Conservation (phyloP, 768 basidiomycete species). For the Hygrophorus russula region DNA sequence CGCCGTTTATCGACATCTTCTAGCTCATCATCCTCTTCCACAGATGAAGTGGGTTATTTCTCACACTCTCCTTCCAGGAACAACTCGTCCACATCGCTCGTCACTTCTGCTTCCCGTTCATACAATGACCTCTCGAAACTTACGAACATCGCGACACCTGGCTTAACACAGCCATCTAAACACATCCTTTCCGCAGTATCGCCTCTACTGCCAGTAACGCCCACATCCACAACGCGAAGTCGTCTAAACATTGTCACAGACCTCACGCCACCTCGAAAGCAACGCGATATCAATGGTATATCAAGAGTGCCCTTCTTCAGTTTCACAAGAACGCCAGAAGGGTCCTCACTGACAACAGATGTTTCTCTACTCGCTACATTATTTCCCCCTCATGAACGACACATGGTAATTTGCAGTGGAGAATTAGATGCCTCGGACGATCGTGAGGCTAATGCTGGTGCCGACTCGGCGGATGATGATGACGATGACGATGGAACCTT, state of each 20-base stretch:
- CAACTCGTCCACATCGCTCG: slow-evolving; percentile 21
- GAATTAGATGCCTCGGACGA: slow-evolving; percentile 53
- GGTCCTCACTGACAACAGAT: slow-evolving; percentile 67
- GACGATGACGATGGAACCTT: slow-evolving; percentile 28
- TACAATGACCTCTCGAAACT: slow-evolving; percentile 27
- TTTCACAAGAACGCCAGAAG: slow-evolving; percentile 68
- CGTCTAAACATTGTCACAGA: slow-evolving; percentile 1
- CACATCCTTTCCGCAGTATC: slow-evolving; percentile 23
- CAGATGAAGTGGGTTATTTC: slow-evolving; percentile 48
- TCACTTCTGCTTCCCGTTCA: slow-evolving; percentile 29
- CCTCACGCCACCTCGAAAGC: slow-evolving; percentile 6
- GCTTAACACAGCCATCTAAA: slow-evolving; percentile 25
- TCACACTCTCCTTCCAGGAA: slow-evolving; percentile 42
- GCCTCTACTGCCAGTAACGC: slow-evolving; percentile 18
- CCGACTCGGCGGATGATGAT: slow-evolving; percentile 27
- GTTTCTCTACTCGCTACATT: slow-evolving; percentile 53
- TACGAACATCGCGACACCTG: slow-evolving; percentile 14
- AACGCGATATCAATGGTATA: slow-evolving; percentile 7
- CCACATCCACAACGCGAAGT: neutral
- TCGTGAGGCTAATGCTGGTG: slow-evolving; percentile 14
- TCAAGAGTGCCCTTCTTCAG: slow-evolving; percentile 62
- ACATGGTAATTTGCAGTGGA: slow-evolving; percentile 65
- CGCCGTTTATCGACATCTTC: slow-evolving; percentile 1
- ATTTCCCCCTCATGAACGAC: slow-evolving; percentile 60
- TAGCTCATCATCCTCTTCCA: slow-evolving; percentile 16